Base-by-base conservation (phyloP, 2,329 filamentous ascomycete genomes). In the Thermoascus crustaceus region DNA sequence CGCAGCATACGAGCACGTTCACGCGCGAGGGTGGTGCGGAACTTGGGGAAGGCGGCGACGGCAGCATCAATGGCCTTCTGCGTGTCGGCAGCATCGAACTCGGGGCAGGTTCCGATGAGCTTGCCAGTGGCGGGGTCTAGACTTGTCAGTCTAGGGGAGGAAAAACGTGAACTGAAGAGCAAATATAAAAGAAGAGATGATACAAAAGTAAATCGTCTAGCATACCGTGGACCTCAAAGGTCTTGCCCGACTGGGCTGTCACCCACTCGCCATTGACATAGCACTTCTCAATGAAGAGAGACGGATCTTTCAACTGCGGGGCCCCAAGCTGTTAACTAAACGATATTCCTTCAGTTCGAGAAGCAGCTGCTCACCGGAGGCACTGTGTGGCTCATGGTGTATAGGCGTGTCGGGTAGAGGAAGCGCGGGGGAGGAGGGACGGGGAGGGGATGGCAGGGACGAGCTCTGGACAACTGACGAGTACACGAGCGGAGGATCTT, bases 261-360 rank as follows among this genome's bases (percentile, higher is more conserved):
- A 93, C 76, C 85, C 88, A 98, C 73, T 94, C 75, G 53, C 91
- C 91, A 58, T 98, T 89, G 54, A 96, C 80, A 57, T 89, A 95
- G 53, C 78, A 66, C 57, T 88, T 76, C 49, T 81, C 77, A 68
- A 93, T 95, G 53, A 96, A 76, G 41, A 98, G 75, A 16, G 82
- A 85, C 22, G 76, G 75, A 49, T 89, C 84, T 54, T 79, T 84
- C 53, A 89, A 76, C 80, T 87, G 33, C 4, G 31, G 25, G 1
- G 2, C n/a, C n/a, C n/a, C 17, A 23, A 33, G 24, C 5, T 22
- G 11, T 9, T 1, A 19, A 17, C n/a, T 4, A 20, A 33, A 25
- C 30, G 40, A 37, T 38, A 27, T 27, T n/a, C 9, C 27, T 48
- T 33, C 10, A 31, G 4, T 25, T 2, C 16, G 9, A 13, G 10